Evolutionary conservation across 2,329 filamentous ascomycete genomes (phyloP).

Genomic region (Karstenula rhodostoma): DNA sequence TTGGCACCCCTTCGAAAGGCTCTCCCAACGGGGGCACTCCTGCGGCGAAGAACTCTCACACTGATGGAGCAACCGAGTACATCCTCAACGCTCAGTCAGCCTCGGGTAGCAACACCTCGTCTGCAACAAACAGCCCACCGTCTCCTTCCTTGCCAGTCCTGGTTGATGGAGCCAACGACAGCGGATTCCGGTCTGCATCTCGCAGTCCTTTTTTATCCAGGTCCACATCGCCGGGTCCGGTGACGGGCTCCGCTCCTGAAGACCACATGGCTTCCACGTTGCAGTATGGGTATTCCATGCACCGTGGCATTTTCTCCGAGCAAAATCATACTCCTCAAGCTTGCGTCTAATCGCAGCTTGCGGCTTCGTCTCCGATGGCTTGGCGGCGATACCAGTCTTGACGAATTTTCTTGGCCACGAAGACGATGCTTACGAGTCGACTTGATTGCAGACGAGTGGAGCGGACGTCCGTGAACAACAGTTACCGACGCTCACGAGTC

Average conservation of each 20-base stretch:
- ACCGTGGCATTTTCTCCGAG: constrained; percentile 56
- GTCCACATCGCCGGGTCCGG: constrained; percentile 54
- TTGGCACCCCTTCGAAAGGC: constrained; percentile 57
- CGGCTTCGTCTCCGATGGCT: neutral
- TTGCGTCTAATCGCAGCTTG: constrained; percentile 38
- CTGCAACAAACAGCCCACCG: constrained; percentile 48
- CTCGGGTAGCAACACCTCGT: constrained; percentile 44
- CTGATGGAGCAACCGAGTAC: constrained; percentile 43
- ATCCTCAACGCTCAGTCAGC: constrained; percentile 28
- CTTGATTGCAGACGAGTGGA: constrained; percentile 43
- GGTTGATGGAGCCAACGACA: constrained; percentile 51
- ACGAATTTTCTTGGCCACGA: constrained; percentile 50
- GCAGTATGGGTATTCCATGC: constrained; percentile 51
- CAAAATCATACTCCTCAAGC: constrained; percentile 55
- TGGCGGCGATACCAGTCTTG: constrained; percentile 23
- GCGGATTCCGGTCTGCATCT: constrained; percentile 32
- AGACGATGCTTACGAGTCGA: constrained; percentile 44
- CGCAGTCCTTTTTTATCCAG: constrained; percentile 48
- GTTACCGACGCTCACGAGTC: constrained; percentile 46
- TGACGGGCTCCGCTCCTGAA: constrained; percentile 50
- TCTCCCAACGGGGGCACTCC: constrained; percentile 44
- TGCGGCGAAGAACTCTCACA: constrained; percentile 30
- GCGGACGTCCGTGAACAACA: constrained; percentile 37
- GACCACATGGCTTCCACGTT: constrained; percentile 53
- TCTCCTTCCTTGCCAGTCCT: constrained; percentile 43